phyloP scores from a whole-genome alignment of 2,329 filamentous ascomycete species.

The Penicillium sp. region DNA sequence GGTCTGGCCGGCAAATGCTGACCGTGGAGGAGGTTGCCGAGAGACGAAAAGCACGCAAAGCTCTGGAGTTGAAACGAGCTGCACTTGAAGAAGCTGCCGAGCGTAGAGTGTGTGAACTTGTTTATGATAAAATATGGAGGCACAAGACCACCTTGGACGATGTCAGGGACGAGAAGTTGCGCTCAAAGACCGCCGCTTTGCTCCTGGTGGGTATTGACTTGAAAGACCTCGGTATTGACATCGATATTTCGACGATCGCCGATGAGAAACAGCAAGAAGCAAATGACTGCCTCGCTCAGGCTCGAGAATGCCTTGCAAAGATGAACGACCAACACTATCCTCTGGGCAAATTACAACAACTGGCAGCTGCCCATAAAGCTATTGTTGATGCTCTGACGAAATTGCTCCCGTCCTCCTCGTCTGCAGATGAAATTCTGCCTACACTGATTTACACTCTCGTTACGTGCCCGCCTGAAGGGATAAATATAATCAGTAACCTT shows the following conservation, averaged over 20 bases:
- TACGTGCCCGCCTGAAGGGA: conserved; percentile 80
- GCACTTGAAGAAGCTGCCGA: conserved; percentile 91
- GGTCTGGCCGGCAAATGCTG: conserved; percentile 80
- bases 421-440: conserved; percentile 94
- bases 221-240: conserved; percentile 79
- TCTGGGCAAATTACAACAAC: conserved; percentile 83
- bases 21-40: conserved; percentile 83
- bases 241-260: conserved; percentile 59
- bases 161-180: conserved; percentile 88
- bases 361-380: conserved; percentile 87
- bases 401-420: conserved; percentile 73
- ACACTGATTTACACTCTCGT: conserved; percentile 96
- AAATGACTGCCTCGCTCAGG: conserved; percentile 70
- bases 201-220: conserved; percentile 89
- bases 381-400: conserved; percentile 85
- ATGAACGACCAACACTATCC: conserved; percentile 91
- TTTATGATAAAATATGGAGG: conserved; percentile 87
- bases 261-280: conserved; percentile 70
- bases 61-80: conserved; percentile 75
- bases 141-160: conserved; percentile 92
- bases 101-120: conserved; percentile 78
- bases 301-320: conserved; percentile 70
- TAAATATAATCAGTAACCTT: conserved; percentile 92
- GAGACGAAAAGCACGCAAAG: conserved; percentile 75
- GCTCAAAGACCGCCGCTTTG: conserved; percentile 90